These are phyloP conservation scores for Striga hermonthica DNA, from an alignment of 305 asterid genomes.

Conservation along the genomic window DNA sequence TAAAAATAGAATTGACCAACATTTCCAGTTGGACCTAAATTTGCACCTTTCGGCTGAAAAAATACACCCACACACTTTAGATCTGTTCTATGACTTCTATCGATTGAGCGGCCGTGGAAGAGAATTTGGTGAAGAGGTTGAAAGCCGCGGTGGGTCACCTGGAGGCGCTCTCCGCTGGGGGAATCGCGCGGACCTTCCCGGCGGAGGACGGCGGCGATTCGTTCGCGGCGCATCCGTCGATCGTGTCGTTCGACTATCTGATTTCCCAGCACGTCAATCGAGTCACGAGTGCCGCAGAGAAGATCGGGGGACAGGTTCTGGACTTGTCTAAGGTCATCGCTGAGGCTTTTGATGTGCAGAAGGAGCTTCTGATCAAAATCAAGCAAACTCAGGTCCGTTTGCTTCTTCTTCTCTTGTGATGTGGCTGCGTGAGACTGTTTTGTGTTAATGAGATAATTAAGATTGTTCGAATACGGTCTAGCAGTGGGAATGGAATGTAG, in stretches of 20 bases:
- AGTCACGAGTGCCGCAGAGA: slow-evolving; percentile 64
- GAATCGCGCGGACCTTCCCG: too few species aligned
- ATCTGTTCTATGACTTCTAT: too few species aligned
- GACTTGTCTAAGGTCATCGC: slow-evolving; percentile 59
- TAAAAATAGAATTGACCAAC: too few species aligned
- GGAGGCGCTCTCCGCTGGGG: slow-evolving; percentile 58
- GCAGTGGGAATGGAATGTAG: slow-evolving; percentile 8
- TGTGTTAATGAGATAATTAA: background rate
- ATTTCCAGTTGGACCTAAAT: too few species aligned
- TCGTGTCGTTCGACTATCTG: slow-evolving; percentile 74
- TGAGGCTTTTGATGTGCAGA: slow-evolving; percentile 69
- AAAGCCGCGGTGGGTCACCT: slow-evolving; percentile 89
- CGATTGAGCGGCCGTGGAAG: slow-evolving; percentile 44
- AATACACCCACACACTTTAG: too few species aligned
- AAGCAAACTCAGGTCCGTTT: slow-evolving; percentile 63
- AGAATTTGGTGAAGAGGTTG: slow-evolving; percentile 71
- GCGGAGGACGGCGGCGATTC: slow-evolving; percentile 45
- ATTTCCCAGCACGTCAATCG: slow-evolving; percentile 57
- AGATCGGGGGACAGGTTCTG: slow-evolving; percentile 83
- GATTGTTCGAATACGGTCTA: background rate
- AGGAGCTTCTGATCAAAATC: slow-evolving; percentile 69
- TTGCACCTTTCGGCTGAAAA: too few species aligned
- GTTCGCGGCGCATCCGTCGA: slow-evolving; percentile 67
- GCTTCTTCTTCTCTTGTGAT: slow-evolving; percentile 3
- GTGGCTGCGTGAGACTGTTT: background rate